A percentile compares a stretch with the other conserved stretches of the same genome.
These are phyloP conservation scores for Solanum chiquidenum DNA, from an alignment of 257 asterid genomes.

Conservation along the genomic window DNA sequence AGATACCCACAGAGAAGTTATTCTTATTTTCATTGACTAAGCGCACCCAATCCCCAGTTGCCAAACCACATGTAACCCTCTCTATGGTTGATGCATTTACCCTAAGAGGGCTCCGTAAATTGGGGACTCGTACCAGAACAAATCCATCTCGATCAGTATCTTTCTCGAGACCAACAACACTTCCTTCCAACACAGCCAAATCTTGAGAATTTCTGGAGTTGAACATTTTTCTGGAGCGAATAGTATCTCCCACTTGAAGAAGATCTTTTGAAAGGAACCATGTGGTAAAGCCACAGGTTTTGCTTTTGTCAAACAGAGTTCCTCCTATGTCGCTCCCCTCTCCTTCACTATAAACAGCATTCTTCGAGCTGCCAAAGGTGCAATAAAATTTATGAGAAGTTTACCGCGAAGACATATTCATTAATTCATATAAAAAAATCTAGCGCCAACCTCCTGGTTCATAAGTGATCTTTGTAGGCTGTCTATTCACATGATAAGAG, in stretches of 20 bases:
- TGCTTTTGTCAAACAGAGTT: constrained; percentile 24
- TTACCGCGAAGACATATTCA: neutral
- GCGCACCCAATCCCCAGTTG: constrained; percentile 57
- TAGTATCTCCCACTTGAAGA: constrained; percentile 47
- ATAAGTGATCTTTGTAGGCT: neutral
- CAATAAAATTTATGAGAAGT: neutral
- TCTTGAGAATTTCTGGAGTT: constrained; percentile 21
- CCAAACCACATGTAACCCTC: constrained; percentile 45
- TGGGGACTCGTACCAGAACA: constrained; percentile 36
- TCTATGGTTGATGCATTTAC: constrained; percentile 32
- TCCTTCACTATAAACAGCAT: constrained; percentile 27
- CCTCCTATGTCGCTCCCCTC: constrained; percentile 32
- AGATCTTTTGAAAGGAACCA: constrained; percentile 56
- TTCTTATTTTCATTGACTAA: constrained; percentile 17
- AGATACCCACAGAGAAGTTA: constrained; percentile 42
- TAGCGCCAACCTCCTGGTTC: neutral
- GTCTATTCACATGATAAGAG: neutral
- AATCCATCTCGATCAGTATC: constrained; percentile 38
- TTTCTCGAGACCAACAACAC: constrained; percentile 46
- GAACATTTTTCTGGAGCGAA: constrained; percentile 37
- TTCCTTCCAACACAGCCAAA: constrained; percentile 31
- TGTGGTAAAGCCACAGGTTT: constrained; percentile 19
- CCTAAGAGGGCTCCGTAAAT: constrained; percentile 28
- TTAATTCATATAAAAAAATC: neutral
- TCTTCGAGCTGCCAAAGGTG: constrained; percentile 33